Base-by-base conservation (phyloP, 805 yeast genomes). In the Yueomyces sinensis region DNA sequence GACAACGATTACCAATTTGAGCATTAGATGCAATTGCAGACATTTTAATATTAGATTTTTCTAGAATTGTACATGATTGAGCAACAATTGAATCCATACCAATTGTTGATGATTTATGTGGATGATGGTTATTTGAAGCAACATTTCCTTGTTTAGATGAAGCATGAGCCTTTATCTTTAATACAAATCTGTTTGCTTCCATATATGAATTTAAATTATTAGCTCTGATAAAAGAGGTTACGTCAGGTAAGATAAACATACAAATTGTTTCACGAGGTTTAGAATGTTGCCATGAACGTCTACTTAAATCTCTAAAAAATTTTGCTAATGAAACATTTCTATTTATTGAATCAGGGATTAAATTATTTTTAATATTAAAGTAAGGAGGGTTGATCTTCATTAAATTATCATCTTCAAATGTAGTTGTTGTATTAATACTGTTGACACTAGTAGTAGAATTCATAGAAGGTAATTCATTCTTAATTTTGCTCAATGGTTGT, bases 1-100 rank as follows among this genome's bases (percentile, higher is more conserved):
- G 76, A 56, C 94, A 89, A 40, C 84, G 72, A 50, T 75, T 77
- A 27, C 98, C 98, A 34, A 93, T 74, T 14, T 44, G 61, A 59
- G 94, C 82, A 45, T 71, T 67, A 9, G 65, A 56, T 5, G 95
- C 95, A 20, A 91, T 66, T 13, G 83, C 82, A 0, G 94, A 70
- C 40, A 91, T 72, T 60, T 91, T 91, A 34, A 91, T 83, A 52
- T 77, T 82, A 16, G 94, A 79, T 44, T 74, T 74, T 48, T 84
- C 96, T 15, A 84, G 91, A 35, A 91, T 54, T 1, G 54, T 56
- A n/a, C 89, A 70, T 27, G 63, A 61, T 9, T 62, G 65, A 9
- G 89, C 96, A 11, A 89, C 76, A 27, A 77, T 56, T 0, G 94
- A 82, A 56, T 89, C 98, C 9, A 76, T 77, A 37, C 97, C 96